phyloP scores from a whole-genome alignment of 2,329 filamentous ascomycete species.

The Mollisia scopiformis region DNA sequence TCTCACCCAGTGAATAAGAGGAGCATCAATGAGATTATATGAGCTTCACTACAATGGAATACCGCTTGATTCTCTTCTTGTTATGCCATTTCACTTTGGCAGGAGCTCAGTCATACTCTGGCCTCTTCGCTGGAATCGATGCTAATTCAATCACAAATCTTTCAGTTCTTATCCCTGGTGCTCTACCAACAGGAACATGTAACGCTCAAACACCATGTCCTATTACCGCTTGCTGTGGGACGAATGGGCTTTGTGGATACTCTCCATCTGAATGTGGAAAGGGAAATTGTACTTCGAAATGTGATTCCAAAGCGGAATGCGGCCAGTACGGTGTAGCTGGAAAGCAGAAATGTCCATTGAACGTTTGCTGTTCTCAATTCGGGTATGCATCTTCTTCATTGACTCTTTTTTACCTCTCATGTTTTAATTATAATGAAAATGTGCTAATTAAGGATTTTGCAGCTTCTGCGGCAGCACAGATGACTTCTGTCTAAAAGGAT shows the following conservation, averaged over 20 bases:
- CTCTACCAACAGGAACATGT: conserved; percentile 12
- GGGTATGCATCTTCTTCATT: conserved; percentile 4
- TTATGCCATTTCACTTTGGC: not conserved
- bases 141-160: not conserved
- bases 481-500: not conserved
- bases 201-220: conserved; percentile 11
- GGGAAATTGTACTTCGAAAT: conserved; percentile 26
- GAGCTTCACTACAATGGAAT: not conserved
- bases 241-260: conserved; percentile 7
- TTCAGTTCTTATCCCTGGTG: not conserved
- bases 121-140: not conserved
- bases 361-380: conserved; percentile 22
- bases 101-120: not conserved
- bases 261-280: conserved; percentile 26
- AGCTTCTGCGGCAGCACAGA: conserved; percentile 42
- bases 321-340: conserved; percentile 14
- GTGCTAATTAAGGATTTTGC: too few species aligned
- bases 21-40: too few species aligned
- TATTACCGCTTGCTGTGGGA: conserved; percentile 10
- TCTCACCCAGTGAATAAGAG: too few species aligned
- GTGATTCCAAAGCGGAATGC: conserved; percentile 21
- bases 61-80: not conserved
- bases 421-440: too few species aligned
- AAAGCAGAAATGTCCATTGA: conserved; percentile 15
- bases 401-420: conserved; percentile 31